These are phyloP conservation scores for Metarhizium rileyi DNA, from an alignment of 2,329 filamentous ascomycete species.

Conservation along the genomic window DNA sequence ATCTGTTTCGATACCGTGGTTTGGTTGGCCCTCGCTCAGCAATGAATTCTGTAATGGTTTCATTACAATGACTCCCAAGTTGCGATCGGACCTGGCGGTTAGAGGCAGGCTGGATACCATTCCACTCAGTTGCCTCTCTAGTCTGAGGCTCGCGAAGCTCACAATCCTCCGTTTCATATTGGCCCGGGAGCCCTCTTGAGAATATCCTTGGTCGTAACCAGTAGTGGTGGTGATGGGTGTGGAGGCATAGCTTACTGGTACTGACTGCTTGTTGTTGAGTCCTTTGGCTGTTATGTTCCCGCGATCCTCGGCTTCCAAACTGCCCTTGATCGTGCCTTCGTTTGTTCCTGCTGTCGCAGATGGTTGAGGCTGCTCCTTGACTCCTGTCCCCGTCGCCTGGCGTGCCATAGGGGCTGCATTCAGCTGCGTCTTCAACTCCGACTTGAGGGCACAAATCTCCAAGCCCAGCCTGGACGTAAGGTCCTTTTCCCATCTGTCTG, in stretches of 20 bases:
- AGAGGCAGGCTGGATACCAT: constrained; percentile 15
- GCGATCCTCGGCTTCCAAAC: background rate
- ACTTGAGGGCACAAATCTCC: constrained; percentile 5
- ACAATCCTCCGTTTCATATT: background rate
- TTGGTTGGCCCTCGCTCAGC: constrained; percentile 13
- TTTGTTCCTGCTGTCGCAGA: background rate
- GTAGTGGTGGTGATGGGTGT: constrained; percentile 55
- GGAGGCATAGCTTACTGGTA: constrained; percentile 32
- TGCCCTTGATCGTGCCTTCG: background rate
- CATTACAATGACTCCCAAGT: constrained; percentile 10
- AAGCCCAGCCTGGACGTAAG: background rate
- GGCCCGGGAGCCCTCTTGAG: background rate
- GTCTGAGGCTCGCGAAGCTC: background rate
- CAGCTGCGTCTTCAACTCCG: background rate
- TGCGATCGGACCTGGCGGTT: constrained; percentile 10
- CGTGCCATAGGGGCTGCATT: background rate
- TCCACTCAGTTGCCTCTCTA: constrained; percentile 3
- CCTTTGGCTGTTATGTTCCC: background rate
- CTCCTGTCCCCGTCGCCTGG: background rate
- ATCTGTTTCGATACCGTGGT: constrained; percentile 17
- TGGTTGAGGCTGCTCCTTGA: background rate
- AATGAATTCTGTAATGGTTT: constrained; percentile 16
- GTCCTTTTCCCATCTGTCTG: background rate
- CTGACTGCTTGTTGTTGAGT: background rate
- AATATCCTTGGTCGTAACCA: constrained; percentile 32